Evolutionary conservation across 345 rosid species (phyloP), one percentile per base, ranked within the genome.

Genomic region (Salix arbutifolia): DNA sequence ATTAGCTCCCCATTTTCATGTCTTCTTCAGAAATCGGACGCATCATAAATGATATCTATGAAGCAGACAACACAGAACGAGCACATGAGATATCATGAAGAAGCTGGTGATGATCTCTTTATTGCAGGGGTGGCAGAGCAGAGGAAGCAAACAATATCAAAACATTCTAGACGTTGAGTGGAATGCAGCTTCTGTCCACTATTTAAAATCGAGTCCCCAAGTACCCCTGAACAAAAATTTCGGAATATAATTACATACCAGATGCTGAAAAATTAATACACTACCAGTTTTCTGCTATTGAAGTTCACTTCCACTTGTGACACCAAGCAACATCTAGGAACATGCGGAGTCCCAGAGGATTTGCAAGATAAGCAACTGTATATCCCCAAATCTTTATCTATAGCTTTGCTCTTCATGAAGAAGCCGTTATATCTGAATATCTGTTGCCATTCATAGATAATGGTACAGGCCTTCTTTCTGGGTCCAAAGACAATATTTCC

Each of bases 401-500:
- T 30, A 65, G 18, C 33, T 26, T 42, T 12, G 60, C 18, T n/a
- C 38, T 30, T 65, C 26, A 18, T 31, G 70, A 74, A 65, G 60
- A 48, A 25, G 40, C 38, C 31, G 46, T 16, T 5, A 8, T 37
- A 56, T 67, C 18, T 37, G 88, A 72, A 82, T 87, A 86, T 76
- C 84, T 84, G 81, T 87, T 85, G 77, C 89, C 90, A 44, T 90
- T 89, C 16, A 80, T 76, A 19, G 93, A 83, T 58, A 79, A 78
- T n/a, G 86, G 90, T 53, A 76, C 74, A 42, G 67, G 83, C 70
- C 79, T 87, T 70, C 84, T 88, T 76, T 90, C 92, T 76, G 82
- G 90, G 76, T 91, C 92, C 78, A 79, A 72, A 31, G 88, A 88
- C 42, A 84, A 82, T 69, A 92, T 89, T 83, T 90, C 91, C 76